Conservation (phyloP, 495 filamentous ascomycete species). For the Penicillium robsamsonii region DNA sequence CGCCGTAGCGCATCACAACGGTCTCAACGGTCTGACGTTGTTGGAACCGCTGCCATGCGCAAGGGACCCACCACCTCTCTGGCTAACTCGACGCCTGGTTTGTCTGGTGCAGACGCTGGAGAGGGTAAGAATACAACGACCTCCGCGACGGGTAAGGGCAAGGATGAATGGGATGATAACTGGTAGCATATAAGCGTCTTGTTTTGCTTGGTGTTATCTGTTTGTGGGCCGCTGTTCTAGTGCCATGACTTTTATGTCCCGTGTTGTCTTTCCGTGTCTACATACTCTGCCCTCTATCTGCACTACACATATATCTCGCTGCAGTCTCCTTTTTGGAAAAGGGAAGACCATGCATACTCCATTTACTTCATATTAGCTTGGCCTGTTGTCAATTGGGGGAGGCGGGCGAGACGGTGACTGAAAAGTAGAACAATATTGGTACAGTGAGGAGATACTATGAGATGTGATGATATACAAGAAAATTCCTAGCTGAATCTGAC, state of each 20-base stretch:
- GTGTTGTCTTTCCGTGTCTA: conserved; percentile 8
- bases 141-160: conserved; percentile 35
- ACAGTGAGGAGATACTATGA: conserved; percentile 11
- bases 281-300: conserved; percentile 3
- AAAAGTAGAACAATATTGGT: conserved; percentile 1
- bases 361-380: not conserved
- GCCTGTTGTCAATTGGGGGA: not conserved
- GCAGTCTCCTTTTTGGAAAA: not conserved
- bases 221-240: conserved; percentile 2
- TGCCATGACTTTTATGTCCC: conserved; percentile 15
- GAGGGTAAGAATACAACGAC: conserved; percentile 37
- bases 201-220: conserved; percentile 7
- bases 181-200: conserved; percentile 44
- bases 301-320: conserved; percentile 19
- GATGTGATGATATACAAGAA: conserved; percentile 8
- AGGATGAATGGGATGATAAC: conserved; percentile 67
- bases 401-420: not conserved
- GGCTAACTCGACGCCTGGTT: conserved; percentile 27
- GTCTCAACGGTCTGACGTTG: conserved; percentile 40
- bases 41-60: conserved; percentile 74
- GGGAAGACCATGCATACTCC: not conserved
- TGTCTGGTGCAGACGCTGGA: conserved; percentile 36
- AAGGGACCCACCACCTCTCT: conserved; percentile 45
- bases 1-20: conserved; percentile 27
- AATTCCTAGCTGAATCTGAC: not conserved